These are phyloP conservation scores for Pythium rishiriense DNA, from an alignment of 352 stramenopile species.

Conservation along the genomic window DNA sequence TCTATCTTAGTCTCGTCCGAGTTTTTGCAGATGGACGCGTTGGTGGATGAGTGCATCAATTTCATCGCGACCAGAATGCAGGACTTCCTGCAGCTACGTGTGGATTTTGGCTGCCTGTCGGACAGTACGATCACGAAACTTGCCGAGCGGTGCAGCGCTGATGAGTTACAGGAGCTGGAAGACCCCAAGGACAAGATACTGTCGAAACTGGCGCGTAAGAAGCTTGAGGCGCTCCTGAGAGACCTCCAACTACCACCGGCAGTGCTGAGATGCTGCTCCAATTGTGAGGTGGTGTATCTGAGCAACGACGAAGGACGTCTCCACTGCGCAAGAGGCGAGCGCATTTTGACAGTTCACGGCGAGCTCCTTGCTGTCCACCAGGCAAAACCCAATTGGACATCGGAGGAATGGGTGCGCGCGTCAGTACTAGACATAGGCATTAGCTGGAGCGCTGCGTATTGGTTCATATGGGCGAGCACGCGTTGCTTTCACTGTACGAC, in stretches of 20 bases:
- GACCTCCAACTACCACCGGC: constrained; percentile 27
- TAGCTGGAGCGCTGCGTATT: constrained; percentile 73
- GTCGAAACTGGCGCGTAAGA: constrained; percentile 82
- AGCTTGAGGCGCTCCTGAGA: constrained; percentile 63
- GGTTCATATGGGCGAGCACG: constrained; percentile 77
- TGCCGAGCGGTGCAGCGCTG: constrained; percentile 49
- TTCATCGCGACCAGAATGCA: constrained; percentile 77
- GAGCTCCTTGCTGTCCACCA: constrained; percentile 52
- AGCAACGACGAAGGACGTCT: constrained; percentile 22
- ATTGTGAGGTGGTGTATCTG: constrained; percentile 54
- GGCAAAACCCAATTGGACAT: constrained; percentile 41
- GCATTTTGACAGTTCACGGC: constrained; percentile 44
- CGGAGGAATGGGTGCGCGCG: constrained; percentile 45
- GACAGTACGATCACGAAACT: constrained; percentile 76
- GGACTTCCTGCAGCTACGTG: constrained; percentile 82
- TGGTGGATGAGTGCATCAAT: constrained; percentile 82
- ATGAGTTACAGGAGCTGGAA: constrained; percentile 64
- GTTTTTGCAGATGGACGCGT: constrained; percentile 89
- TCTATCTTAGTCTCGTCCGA: constrained; percentile 91
- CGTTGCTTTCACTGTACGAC: constrained; percentile 52
- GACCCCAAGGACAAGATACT: constrained; percentile 89
- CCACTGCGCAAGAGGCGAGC: constrained; percentile 41
- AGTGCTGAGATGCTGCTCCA: constrained; percentile 37
- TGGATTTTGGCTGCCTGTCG: constrained; percentile 86
- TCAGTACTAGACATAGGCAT: constrained; percentile 41